A percentile compares a stretch with the other conserved stretches of the same genome.
Conservation (phyloP, 768 basidiomycete species). For the Lactarius indigo region DNA sequence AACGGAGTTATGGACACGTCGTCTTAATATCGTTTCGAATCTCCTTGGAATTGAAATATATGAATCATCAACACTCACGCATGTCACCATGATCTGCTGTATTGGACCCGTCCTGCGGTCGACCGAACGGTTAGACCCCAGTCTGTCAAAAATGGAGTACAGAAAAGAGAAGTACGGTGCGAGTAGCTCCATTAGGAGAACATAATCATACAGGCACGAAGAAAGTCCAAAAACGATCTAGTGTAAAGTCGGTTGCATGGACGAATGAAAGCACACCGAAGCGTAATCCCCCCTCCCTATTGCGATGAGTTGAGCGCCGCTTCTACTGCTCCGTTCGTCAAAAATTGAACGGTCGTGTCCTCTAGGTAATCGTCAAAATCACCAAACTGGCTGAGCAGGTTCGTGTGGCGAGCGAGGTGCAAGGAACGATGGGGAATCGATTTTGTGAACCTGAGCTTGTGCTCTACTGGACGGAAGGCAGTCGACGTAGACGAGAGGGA, state of each 20-base stretch:
- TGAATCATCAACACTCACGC: not conserved
- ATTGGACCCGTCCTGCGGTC: not conserved
- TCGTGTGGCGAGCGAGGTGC: conserved; percentile 45
- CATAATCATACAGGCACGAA: conserved; percentile 2
- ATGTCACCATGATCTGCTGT: not conserved
- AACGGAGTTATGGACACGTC: not conserved
- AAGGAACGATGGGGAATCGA: conserved; percentile 44
- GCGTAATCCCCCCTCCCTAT: not conserved
- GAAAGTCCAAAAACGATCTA: not conserved
- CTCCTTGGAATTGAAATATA: not conserved
- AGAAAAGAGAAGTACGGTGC: not conserved
- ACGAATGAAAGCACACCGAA: no score
- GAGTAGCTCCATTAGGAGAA: conserved; percentile 4
- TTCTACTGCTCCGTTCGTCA: conserved; percentile 36
- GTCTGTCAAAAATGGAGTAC: not conserved
- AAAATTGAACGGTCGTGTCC: conserved; percentile 55
- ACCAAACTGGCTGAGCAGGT: conserved; percentile 56
- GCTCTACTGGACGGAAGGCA: not conserved
- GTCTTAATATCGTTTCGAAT: not conserved
- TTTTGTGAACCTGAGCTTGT: conserved; percentile 3
- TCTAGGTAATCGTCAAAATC: conserved; percentile 85
- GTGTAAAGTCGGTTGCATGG: not conserved
- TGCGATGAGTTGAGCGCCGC: not conserved
- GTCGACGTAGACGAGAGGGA: not conserved
- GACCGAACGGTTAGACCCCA: not conserved